Base-by-base conservation (phyloP, 2,329 filamentous ascomycete genomes). In the Aspergillus ochraceoroseus region DNA sequence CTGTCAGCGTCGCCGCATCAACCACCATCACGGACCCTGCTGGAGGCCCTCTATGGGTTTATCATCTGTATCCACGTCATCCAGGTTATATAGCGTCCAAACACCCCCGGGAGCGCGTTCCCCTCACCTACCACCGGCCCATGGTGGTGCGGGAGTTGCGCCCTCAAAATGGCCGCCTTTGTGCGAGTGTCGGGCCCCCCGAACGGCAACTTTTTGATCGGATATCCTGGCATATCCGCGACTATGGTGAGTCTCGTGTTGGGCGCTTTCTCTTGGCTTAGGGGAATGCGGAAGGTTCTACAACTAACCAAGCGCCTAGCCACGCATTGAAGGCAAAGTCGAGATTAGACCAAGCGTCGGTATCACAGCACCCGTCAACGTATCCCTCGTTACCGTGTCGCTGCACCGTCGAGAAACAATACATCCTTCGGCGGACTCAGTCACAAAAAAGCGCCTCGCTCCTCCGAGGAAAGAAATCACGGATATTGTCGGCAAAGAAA, bases 141-240 rank as follows among this genome's bases (percentile, higher is more conserved):
- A 66, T 65, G 63, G 63, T 67, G 62, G 61, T 61, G 62, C 52
- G 56, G 67, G 51, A 51, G 51, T 51, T 46, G 52, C 52, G 48
- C 47, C 54, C 43, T 62, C 56, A 74, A 67, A 57, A 81, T 82
- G 73, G 77, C 83, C 67, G 85, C 85, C 64, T 86, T 86, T 68
- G 92, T 98, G 72, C 85, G 92, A 76, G 88, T 98, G 70, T 94
- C 88, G 54, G 92, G 92, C 63, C 89, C 89, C 63, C 89, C 92
- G 56, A 98, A 98, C 71, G 92, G 87, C 70, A 92, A 86, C 70
- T 95, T 95, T 64, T 76, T 96, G 51, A 87, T 96, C 55, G 92
- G 92, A 56, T 98, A 96, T 67, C 92, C 92, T 41, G 92, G 92
- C 55, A 96, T 98, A 67, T 95, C 90, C 41, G 92, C 92, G 59